Base-by-base conservation (phyloP, 345 rosid genomes). In the Brassica juncea region DNA sequence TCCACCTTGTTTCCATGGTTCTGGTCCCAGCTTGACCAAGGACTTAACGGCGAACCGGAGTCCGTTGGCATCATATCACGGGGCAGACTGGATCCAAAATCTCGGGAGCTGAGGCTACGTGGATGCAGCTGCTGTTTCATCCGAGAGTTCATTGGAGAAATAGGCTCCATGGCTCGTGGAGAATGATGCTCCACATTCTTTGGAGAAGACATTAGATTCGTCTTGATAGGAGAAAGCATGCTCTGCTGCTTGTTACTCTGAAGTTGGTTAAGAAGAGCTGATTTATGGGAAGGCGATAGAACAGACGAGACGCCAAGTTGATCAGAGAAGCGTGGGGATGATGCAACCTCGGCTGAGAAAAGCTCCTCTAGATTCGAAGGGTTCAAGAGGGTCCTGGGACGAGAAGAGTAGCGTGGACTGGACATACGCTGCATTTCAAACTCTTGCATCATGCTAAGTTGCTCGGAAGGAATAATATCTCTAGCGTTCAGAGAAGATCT, bases 11-110 rank as follows among this genome's bases (percentile, higher is more conserved):
- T 28, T 28, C 31, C 31, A 10, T 85, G 84, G 42, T 87, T 81
- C 57, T 94, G 84, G 62, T 94, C 99, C 98, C 97, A 95, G 54
- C 84, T 91, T 4, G 98, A 88, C 93, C 92, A 87, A 15, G 92
- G 85, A 65, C 85, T 89, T 16, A 86, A 83, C 0, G 95, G 92
- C 68, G 91, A 88, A 75, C 92, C 92, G 35, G 78, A 84, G 58
- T 81, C 79, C 3, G 4, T 77, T 60, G 1, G 10, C 15, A 76
- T 27, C 16, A 76, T 9, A 47, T 81, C 84, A 60, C 81, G 80
- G 8, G 84, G 61, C 4, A 86, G 77, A 84, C 63, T 84, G 68
- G 90, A 84, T 12, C 95, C 92, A 15, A 89, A 85, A 9, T 91
- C 91, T 47, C 91, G 84, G 52, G 97, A 86, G 81, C 86, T 83